Conservation (phyloP, 768 basidiomycete species). For the Panellus pusillus region DNA sequence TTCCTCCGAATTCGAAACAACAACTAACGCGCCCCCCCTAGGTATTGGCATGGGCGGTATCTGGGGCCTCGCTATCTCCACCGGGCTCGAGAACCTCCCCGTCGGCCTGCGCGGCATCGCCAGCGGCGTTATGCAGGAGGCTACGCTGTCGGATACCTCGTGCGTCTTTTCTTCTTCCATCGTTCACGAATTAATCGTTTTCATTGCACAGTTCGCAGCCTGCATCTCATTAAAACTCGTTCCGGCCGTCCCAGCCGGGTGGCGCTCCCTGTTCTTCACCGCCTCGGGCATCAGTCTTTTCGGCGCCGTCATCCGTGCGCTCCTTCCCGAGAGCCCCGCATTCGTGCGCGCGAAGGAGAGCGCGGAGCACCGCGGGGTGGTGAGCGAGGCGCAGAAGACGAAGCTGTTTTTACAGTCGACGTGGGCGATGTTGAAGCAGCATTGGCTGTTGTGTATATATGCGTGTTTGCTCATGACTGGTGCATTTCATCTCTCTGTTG, state of each 20-base stretch:
- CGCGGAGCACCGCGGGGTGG: conserved; percentile 27
- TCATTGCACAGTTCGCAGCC: conserved; percentile 54
- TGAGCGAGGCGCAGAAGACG: conserved; percentile 49
- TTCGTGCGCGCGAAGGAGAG: conserved; percentile 6
- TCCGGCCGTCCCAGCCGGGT: conserved; percentile 42
- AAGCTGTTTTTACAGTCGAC: conserved; percentile 73
- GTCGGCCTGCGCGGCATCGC: conserved; percentile 83
- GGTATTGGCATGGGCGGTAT: conserved; percentile 82
- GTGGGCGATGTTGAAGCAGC: conserved; percentile 70
- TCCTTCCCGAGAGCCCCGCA: conserved; percentile 75
- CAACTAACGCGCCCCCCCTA: background rate
- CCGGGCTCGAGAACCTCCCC: conserved; percentile 87
- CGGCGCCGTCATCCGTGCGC: conserved; percentile 62
- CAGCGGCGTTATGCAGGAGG: conserved; percentile 84
- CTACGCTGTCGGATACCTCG: conserved; percentile 81
- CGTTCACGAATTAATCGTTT: background rate
- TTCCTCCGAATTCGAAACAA: background rate
- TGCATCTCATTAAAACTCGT: conserved; percentile 76
- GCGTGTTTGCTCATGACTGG: conserved; percentile 80
- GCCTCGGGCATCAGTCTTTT: conserved; percentile 68
- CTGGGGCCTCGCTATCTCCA: conserved; percentile 83
- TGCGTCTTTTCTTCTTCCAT: background rate
- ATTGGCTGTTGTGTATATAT: conserved; percentile 85
- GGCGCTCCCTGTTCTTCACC: conserved; percentile 85
- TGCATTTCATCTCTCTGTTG: conserved; percentile 22